These are phyloP conservation scores for Lenzites betulinus DNA, from an alignment of 768 basidiomycete species.

Conservation along the genomic window DNA sequence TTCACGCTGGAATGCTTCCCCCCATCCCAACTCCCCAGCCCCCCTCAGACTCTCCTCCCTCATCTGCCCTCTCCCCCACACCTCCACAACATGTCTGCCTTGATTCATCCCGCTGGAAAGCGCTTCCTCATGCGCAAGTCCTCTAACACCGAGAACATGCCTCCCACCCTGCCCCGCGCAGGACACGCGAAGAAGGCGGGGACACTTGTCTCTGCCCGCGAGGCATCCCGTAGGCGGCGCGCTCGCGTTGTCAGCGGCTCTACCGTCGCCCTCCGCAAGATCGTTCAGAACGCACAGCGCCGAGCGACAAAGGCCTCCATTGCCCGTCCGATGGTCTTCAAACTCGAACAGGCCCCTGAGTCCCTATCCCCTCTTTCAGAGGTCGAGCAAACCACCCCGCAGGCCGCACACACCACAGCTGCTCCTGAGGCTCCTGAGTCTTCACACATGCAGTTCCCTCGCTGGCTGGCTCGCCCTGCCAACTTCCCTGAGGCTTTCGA, in stretches of 20 bases:
- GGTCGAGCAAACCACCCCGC: not conserved
- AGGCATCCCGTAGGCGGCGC: constrained; percentile 24
- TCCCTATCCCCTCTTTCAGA: not conserved
- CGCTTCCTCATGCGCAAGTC: constrained; percentile 26
- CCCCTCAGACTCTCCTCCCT: too few relatives aligned
- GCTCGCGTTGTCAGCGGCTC: constrained; percentile 23
- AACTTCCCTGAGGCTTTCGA: constrained; percentile 52
- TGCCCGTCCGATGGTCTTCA: not conserved
- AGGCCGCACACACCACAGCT: constrained; percentile 20
- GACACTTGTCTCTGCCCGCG: constrained; percentile 20
- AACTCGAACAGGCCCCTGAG: constrained; percentile 4
- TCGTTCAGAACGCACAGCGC: constrained; percentile 17
- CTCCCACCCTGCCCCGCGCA: constrained; percentile 8
- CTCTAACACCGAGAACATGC: constrained; percentile 30
- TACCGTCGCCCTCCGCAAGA: constrained; percentile 15
- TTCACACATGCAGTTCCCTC: constrained; percentile 60
- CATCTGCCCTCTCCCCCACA: not conserved
- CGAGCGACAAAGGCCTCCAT: constrained; percentile 15
- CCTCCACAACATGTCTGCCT: constrained; percentile 6
- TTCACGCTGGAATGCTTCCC: not conserved
- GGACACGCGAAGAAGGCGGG: constrained; percentile 17
- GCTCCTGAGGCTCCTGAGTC: constrained; percentile 29
- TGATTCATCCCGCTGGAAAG: constrained; percentile 15
- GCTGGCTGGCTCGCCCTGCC: constrained; percentile 63
- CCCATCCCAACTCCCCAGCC: not conserved